These are phyloP conservation scores for Saccharomycopsis guyanensis DNA, from an alignment of 805 yeast species.

Conservation along the genomic window DNA sequence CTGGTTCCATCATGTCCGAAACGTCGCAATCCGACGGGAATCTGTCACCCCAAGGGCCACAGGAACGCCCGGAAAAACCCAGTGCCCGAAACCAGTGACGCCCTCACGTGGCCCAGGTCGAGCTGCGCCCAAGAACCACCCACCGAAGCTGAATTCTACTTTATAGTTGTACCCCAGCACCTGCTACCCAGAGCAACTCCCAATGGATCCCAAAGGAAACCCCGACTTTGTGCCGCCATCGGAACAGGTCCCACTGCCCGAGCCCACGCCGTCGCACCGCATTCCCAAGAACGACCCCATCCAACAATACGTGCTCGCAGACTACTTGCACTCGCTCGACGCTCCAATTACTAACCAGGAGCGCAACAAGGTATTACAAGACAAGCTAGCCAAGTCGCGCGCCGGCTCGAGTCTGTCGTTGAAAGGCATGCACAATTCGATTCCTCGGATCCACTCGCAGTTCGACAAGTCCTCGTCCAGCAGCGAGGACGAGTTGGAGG, in stretches of 20 bases:
- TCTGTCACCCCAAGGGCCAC: no score
- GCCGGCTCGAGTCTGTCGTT: background rate
- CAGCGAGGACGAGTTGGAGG: background rate
- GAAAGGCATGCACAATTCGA: conserved; percentile 3
- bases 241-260: conserved; percentile 53
- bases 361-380: background rate
- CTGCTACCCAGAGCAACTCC: no score
- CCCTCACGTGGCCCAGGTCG: no score
- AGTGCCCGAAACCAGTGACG: no score
- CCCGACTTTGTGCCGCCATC: conserved; percentile 87
- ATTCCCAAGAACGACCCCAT: conserved; percentile 75
- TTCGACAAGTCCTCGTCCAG: conserved; percentile 8
- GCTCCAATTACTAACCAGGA: conserved; percentile 53
- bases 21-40: no score
- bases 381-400: conserved; percentile 1
- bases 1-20: no score
- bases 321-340: conserved; percentile 60
- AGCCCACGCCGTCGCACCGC: conserved; percentile 54
- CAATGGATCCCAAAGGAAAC: conserved; percentile 95
- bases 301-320: conserved; percentile 72
- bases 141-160: no score
- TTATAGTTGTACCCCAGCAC: no score
- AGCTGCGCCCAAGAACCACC: no score
- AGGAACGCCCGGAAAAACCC: no score
- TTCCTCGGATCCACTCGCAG: conserved; percentile 13